Evolutionary conservation across 2,329 filamentous ascomycete genomes (phyloP).

Genomic region (Botrytis hyacinthi): DNA sequence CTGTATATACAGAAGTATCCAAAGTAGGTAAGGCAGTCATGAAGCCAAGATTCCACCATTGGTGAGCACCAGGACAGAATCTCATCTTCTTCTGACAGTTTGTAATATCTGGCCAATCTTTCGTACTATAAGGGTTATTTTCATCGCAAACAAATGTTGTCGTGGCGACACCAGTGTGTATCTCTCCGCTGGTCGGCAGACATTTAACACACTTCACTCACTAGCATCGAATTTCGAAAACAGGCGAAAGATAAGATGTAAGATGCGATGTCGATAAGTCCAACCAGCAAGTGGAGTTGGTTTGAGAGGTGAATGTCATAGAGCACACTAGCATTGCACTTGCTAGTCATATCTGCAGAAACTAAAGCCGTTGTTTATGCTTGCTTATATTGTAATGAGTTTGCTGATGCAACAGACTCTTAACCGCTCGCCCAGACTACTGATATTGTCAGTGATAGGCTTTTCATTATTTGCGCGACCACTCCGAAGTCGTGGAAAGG

Average conservation of each 20-base stretch:
- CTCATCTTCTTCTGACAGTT: background rate
- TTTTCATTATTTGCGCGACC: background rate
- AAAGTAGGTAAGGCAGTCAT: background rate
- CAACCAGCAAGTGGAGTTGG: background rate
- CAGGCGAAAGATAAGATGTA: background rate
- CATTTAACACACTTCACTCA: background rate
- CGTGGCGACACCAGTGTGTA: fast-evolving
- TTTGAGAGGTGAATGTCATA: background rate
- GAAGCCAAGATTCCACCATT: background rate
- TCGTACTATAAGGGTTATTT: fast-evolving
- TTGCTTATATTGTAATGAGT: background rate
- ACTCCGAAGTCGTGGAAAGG: background rate
- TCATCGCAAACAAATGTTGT: background rate
- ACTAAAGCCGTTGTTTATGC: background rate
- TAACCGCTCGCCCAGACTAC: background rate
- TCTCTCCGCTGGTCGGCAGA: background rate
- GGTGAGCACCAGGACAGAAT: background rate
- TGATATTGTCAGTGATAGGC: background rate
- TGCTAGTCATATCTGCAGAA: background rate
- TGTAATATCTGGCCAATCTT: background rate
- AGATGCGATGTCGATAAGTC: background rate
- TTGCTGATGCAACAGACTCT: background rate
- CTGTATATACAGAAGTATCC: background rate
- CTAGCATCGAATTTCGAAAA: background rate
- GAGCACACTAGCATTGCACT: background rate